These are phyloP conservation scores for Monosporascus sp. DNA, from an alignment of 2,329 filamentous ascomycete genomes.

Conservation along the genomic window DNA sequence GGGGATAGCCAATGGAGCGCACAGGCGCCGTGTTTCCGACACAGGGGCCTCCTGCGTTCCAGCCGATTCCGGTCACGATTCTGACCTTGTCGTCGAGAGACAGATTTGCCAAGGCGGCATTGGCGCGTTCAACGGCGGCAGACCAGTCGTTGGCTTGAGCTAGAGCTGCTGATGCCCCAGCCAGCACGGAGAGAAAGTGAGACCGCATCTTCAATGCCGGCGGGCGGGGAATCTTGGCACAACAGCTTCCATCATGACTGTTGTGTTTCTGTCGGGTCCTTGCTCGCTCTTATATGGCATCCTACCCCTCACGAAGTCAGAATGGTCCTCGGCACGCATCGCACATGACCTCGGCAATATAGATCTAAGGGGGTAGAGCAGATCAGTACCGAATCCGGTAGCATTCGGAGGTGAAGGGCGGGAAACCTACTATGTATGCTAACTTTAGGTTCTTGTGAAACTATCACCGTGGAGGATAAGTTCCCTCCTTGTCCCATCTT, in stretches of 20 bases:
- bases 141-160: slow-evolving; percentile 44
- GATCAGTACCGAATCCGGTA: not conserved
- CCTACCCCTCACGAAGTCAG: not conserved
- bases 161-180: slow-evolving; percentile 5
- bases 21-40: slow-evolving; percentile 58
- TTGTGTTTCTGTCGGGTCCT: not conserved
- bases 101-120: slow-evolving; percentile 61
- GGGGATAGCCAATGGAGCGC: slow-evolving; percentile 58
- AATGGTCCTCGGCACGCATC: not conserved
- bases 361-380: not conserved
- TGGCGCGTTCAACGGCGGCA: slow-evolving; percentile 65
- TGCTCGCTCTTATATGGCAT: not conserved
- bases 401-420: slow-evolving; percentile 21
- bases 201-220: not conserved
- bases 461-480: slow-evolving; percentile 15
- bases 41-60: slow-evolving; percentile 63
- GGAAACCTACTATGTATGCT: slow-evolving; percentile 14
- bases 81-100: slow-evolving; percentile 72
- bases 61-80: slow-evolving; percentile 72
- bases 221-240: not conserved
- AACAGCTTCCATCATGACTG: not conserved
- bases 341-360: not conserved
- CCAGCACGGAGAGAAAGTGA: slow-evolving; percentile 4
- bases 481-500: slow-evolving; percentile 20
- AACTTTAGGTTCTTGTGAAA: slow-evolving; percentile 11